A percentile compares a stretch with the other conserved stretches of the same genome.
phyloP scores from a whole-genome alignment of 257 asterid genomes.

The Petunia secreta region DNA sequence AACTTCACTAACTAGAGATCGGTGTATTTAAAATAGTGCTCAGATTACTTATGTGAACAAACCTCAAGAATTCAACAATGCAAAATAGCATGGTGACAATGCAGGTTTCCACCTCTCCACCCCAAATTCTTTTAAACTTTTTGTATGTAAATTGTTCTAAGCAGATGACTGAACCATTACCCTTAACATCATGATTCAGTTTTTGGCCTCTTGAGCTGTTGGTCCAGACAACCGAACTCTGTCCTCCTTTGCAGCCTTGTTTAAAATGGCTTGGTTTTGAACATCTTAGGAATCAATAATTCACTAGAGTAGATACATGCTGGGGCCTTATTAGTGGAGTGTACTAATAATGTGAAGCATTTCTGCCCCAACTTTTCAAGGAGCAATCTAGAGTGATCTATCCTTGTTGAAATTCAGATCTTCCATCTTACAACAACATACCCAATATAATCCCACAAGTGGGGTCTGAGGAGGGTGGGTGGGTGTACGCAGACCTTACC shows the following conservation, averaged over 20 bases:
- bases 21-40: background rate
- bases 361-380: background rate
- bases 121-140: background rate
- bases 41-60: background rate
- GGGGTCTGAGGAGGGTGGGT: no score
- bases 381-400: background rate
- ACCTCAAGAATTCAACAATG: constrained; percentile 10
- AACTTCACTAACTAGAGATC: no score
- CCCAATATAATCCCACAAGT: no score
- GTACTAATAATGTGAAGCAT: background rate
- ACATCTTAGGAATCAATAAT: background rate
- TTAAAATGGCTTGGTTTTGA: background rate
- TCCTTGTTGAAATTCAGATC: background rate
- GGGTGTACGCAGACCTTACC: no score
- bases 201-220: background rate
- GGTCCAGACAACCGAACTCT: background rate
- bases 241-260: background rate
- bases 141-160: background rate
- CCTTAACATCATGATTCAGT: background rate
- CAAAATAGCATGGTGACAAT: constrained; percentile 5
- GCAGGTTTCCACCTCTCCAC: background rate
- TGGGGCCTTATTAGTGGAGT: background rate
- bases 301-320: background rate
- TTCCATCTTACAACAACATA: background rate
- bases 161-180: background rate